Evolutionary conservation across 1,139 yeast genomes (phyloP).

Genomic region (Zygosaccharomyces pseudobailii): DNA sequence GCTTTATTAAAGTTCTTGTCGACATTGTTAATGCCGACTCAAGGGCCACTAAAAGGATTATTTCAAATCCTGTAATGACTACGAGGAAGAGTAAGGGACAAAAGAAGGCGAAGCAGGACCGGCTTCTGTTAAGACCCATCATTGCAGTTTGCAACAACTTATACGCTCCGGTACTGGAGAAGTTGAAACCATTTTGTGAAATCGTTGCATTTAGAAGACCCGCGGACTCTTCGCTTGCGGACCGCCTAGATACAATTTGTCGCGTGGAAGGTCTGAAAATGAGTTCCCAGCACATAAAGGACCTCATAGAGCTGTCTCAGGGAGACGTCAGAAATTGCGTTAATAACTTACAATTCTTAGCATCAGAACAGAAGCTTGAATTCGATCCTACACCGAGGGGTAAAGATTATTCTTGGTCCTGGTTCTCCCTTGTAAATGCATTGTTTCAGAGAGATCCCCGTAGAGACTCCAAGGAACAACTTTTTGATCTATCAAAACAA

Average conservation of each 20-base stretch:
- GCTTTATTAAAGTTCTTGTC: slow-evolving; percentile 64
- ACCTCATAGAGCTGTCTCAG: slow-evolving; percentile 66
- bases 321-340: slow-evolving; percentile 85
- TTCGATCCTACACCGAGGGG: slow-evolving; percentile 18
- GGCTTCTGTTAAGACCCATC: slow-evolving; percentile 70
- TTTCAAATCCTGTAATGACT: slow-evolving; percentile 14
- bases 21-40: slow-evolving; percentile 61
- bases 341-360: slow-evolving; percentile 68
- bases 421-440: slow-evolving; percentile 56
- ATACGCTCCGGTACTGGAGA: slow-evolving; percentile 68
- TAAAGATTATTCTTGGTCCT: slow-evolving; percentile 52
- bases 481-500: slow-evolving; percentile 42
- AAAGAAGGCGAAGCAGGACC: slow-evolving; percentile 33
- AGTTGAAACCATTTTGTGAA: slow-evolving; percentile 68
- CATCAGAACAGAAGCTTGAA: slow-evolving; percentile 22
- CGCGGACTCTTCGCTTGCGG: slow-evolving; percentile 44
- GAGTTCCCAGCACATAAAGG: slow-evolving; percentile 41
- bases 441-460: slow-evolving; percentile 51
- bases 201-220: slow-evolving; percentile 63
- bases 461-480: slow-evolving; percentile 43
- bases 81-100: slow-evolving; percentile 25
- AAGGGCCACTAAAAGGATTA: slow-evolving; percentile 40
- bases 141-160: slow-evolving; percentile 90
- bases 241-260: slow-evolving; percentile 49
- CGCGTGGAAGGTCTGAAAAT: slow-evolving; percentile 41